phyloP scores from a whole-genome alignment of 805 yeast species.

The Tetrapisispora pingtungensis region DNA sequence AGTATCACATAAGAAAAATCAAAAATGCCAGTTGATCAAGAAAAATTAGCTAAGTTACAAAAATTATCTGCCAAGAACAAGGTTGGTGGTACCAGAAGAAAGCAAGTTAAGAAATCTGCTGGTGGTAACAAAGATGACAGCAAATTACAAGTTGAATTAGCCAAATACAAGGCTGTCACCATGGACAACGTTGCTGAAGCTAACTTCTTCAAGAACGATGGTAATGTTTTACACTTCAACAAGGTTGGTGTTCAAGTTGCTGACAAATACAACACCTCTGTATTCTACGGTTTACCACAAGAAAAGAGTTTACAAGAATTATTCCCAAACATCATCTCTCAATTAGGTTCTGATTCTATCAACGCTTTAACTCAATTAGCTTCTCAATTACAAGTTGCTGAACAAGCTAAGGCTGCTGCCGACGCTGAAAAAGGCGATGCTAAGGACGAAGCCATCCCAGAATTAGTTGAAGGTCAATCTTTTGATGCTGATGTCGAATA shows the following conservation, averaged over 20 bases:
- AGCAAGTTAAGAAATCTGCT: constrained; percentile 63
- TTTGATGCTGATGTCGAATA: constrained; percentile 33
- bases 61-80: constrained; percentile 66
- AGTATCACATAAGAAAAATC: neutral
- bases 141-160: constrained; percentile 81
- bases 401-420: constrained; percentile 39
- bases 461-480: constrained; percentile 28
- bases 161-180: constrained; percentile 81
- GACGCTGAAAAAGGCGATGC: constrained; percentile 39
- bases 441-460: constrained; percentile 62
- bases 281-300: constrained; percentile 90
- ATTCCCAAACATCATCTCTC: constrained; percentile 89
- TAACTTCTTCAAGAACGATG: constrained; percentile 93
- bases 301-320: constrained; percentile 86
- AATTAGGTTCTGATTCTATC: constrained; percentile 91
- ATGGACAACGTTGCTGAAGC: constrained; percentile 91
- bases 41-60: constrained; percentile 85
- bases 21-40: constrained; percentile 83
- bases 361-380: constrained; percentile 84
- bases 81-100: constrained; percentile 82
- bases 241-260: constrained; percentile 95
- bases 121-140: constrained; percentile 75
- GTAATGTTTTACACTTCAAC: constrained; percentile 90
- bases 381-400: constrained; percentile 65
- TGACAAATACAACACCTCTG: constrained; percentile 80